Evolutionary conservation across 148 eudicot species (phyloP).

Genomic region (Salicornia ramosissima): DNA sequence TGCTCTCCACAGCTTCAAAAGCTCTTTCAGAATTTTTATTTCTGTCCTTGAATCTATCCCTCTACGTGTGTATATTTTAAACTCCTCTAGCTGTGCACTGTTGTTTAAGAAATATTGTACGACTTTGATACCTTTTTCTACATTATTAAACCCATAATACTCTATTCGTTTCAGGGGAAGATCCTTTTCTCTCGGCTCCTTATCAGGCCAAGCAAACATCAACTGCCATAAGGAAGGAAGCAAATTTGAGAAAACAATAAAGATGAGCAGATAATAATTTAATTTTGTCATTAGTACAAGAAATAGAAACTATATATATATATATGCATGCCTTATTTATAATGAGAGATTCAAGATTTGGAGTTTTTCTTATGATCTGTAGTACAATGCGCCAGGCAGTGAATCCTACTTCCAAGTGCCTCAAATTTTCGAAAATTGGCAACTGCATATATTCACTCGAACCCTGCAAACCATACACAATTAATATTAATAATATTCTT

Average conservation of each 20-base stretch:
- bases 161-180: too few species aligned
- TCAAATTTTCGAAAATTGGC: not conserved
- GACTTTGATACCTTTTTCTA: too few species aligned
- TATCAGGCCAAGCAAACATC: too few species aligned
- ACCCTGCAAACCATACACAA: not conserved
- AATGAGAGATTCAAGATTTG: not conserved
- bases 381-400: not conserved
- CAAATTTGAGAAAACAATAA: too few species aligned
- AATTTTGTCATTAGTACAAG: not conserved
- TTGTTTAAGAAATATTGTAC: too few species aligned
- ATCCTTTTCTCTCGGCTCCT: too few species aligned
- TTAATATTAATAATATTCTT: too few species aligned
- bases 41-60: not conserved
- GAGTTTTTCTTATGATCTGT: not conserved
- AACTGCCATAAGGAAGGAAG: too few species aligned
- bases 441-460: not conserved
- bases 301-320: too few species aligned
- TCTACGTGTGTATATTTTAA: not conserved
- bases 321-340: too few species aligned
- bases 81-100: not conserved
- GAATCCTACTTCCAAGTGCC: not conserved
- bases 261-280: too few species aligned
- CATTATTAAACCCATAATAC: not conserved
- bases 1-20: constrained; percentile 1
- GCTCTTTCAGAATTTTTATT: not conserved